phyloP scores from a whole-genome alignment of 2,329 filamentous ascomycete genomes.

The Pseudogymnoascus sp. region DNA sequence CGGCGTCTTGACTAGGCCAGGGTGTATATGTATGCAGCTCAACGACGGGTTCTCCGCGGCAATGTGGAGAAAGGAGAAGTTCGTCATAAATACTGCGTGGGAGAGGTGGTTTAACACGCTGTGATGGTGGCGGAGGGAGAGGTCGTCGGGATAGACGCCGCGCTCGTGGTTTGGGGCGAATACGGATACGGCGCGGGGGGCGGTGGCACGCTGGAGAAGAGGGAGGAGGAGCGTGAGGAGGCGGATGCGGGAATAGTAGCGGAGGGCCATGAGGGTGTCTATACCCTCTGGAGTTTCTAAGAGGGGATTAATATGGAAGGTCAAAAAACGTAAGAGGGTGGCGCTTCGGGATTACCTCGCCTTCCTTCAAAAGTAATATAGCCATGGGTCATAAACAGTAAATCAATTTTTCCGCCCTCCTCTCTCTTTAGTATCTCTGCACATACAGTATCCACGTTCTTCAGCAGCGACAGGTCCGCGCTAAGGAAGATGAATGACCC shows the following conservation, averaged over 20 bases:
- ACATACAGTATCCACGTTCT: conserved; percentile 28
- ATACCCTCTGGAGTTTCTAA: conserved; percentile 29
- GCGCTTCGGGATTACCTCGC: conserved; percentile 15
- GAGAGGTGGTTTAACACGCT: conserved; percentile 25
- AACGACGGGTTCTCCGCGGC: conserved; percentile 25
- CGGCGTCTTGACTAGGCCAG: conserved; percentile 29
- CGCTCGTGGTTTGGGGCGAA: conserved; percentile 29
- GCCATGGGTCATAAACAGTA: conserved; percentile 29
- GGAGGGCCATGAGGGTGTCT: conserved; percentile 25
- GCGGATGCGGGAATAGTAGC: conserved; percentile 30
- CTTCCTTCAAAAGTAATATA: conserved; percentile 21
- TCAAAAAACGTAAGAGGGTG: too few relatives aligned
- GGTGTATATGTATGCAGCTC: conserved; percentile 27
- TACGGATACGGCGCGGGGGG: conserved; percentile 28
- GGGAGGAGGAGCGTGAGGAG: conserved; percentile 25
- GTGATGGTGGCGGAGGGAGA: conserved; percentile 28
- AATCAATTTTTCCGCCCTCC: conserved; percentile 26
- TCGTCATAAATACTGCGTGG: conserved; percentile 28
- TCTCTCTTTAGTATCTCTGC: conserved; percentile 25
- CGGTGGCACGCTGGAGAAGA: conserved; percentile 18
- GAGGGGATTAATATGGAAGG: background rate
- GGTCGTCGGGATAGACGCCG: conserved; percentile 20
- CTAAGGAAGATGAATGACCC: conserved; percentile 30
- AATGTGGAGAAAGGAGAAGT: conserved; percentile 28
- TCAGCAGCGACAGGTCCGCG: conserved; percentile 26